Conservation (phyloP, 192 early-diverging fungal genomes). For the Kickxella alabastrina region DNA sequence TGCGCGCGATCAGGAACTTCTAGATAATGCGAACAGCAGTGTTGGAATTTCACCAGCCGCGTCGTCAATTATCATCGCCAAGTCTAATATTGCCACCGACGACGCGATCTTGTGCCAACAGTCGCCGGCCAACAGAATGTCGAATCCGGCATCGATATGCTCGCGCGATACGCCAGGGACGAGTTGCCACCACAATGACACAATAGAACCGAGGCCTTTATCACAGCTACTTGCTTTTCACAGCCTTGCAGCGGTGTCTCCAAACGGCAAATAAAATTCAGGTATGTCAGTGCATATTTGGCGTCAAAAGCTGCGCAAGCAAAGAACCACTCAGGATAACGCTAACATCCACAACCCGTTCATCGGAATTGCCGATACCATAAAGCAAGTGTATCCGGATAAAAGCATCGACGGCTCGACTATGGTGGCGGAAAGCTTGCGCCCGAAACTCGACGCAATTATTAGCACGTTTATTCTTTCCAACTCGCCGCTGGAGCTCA, state of each 20-base stretch:
- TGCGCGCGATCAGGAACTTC: background rate
- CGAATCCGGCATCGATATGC: conserved; percentile 1
- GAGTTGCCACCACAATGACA: background rate
- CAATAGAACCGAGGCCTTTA: background rate
- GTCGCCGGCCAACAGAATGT: conserved; percentile 1
- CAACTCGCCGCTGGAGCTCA: conserved; percentile 21
- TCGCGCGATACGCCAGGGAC: background rate
- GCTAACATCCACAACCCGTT: conserved; percentile 11
- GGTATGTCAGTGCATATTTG: background rate
- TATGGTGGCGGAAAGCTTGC: conserved; percentile 16
- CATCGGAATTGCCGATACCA: conserved; percentile 19
- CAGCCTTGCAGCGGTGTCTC: background rate
- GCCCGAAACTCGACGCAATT: conserved; percentile 15
- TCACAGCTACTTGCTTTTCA: background rate
- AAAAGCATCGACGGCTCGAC: conserved; percentile 3
- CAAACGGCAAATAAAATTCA: background rate
- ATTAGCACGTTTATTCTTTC: conserved; percentile 32
- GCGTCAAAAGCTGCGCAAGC: no score
- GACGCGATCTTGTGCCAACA: no score
- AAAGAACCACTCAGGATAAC: no score
- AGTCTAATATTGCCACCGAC: background rate
- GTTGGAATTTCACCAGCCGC: background rate
- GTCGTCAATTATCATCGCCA: background rate
- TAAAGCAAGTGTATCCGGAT: conserved; percentile 17
- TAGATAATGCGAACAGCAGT: background rate